Conservation (phyloP, 805 yeast genomes). For the Hagleromyces aurorensis region DNA sequence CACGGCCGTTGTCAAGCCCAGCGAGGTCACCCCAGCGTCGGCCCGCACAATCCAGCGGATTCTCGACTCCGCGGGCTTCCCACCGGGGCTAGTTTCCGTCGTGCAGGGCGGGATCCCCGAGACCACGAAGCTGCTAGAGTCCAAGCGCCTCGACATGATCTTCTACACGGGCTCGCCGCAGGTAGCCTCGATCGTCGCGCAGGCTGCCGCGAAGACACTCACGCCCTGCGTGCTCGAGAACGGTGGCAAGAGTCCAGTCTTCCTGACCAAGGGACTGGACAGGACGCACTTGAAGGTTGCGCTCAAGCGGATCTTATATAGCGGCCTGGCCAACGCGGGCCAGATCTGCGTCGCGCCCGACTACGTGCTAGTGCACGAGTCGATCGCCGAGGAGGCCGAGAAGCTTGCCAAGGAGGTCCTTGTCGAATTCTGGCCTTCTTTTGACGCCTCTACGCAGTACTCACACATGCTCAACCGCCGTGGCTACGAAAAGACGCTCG, state of each 20-base stretch:
- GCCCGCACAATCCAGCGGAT: conserved; percentile 49
- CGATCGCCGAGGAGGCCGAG: conserved; percentile 46
- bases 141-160: conserved; percentile 67
- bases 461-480: conserved; percentile 56
- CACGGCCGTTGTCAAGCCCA: conserved; percentile 65
- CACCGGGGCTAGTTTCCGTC: conserved; percentile 50
- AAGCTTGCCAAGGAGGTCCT: conserved; percentile 33
- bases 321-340: conserved; percentile 72
- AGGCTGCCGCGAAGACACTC: conserved; percentile 74
- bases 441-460: conserved; percentile 34
- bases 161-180: conserved; percentile 74
- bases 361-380: conserved; percentile 61
- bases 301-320: conserved; percentile 67
- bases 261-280: conserved; percentile 47
- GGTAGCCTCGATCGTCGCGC: conserved; percentile 72
- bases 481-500: conserved; percentile 41
- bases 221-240: conserved; percentile 78
- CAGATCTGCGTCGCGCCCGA: conserved; percentile 91
- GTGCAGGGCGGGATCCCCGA: conserved; percentile 70
- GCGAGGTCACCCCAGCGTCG: conserved; percentile 62
- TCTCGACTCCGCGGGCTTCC: conserved; percentile 38
- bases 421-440: conserved; percentile 38
- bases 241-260: conserved; percentile 89
- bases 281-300: conserved; percentile 38
- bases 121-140: conserved; percentile 48